Evolutionary conservation across 176 grass and related monocot species (phyloP).

Genomic region (Triticum timopheevii): DNA sequence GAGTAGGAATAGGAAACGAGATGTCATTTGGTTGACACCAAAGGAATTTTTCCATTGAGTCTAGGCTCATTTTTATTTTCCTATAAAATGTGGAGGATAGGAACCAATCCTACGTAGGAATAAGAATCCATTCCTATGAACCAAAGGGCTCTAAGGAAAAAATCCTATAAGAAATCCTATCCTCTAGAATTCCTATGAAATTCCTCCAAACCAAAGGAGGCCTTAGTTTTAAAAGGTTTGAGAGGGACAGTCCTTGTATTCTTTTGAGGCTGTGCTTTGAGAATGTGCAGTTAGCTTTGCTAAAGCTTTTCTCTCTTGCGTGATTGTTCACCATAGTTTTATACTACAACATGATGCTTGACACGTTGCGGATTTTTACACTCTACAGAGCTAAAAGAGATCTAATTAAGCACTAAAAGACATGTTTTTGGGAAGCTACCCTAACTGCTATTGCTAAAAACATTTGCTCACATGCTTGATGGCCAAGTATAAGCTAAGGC

Average conservation of each 20-base stretch:
- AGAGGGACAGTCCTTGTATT: background rate
- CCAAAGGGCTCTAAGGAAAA: too few relatives aligned
- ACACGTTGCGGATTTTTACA: background rate
- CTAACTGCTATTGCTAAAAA: background rate
- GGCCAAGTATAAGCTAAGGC: background rate
- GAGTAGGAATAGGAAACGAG: too few relatives aligned
- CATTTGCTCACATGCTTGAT: background rate
- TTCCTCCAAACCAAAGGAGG: too few relatives aligned
- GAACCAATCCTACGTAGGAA: too few relatives aligned
- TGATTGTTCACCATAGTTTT: background rate
- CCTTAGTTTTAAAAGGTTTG: background rate
- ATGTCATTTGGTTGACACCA: too few relatives aligned
- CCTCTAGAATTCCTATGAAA: too few relatives aligned
- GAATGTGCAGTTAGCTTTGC: background rate
- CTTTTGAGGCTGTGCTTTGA: background rate
- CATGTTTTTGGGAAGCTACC: background rate
- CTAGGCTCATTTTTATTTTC: too few relatives aligned
- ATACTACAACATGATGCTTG: background rate
- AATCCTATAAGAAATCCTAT: too few relatives aligned
- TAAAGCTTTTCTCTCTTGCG: background rate
- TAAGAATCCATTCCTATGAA: too few relatives aligned
- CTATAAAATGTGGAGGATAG: too few relatives aligned
- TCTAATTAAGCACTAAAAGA: background rate
- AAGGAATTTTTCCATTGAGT: too few relatives aligned
- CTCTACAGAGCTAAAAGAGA: background rate